Evolutionary conservation across 768 basidiomycete genomes (phyloP).

Genomic region (Amanita brunnescens): DNA sequence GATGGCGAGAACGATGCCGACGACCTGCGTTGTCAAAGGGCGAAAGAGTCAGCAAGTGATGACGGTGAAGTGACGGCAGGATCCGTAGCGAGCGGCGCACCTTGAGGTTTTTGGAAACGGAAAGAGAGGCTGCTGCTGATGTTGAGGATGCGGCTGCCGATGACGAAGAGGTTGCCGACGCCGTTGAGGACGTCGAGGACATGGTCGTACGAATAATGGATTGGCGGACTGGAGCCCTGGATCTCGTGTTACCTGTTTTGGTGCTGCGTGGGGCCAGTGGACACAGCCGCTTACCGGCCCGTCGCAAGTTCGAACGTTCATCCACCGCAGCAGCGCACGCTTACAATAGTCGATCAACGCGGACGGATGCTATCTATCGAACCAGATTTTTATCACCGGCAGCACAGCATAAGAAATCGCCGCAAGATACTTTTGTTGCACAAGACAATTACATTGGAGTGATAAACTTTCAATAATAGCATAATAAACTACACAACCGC

Average conservation of each 20-base stretch:
- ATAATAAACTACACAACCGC: too few species aligned
- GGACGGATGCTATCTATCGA: too few species aligned
- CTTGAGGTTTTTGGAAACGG: constrained; percentile 42
- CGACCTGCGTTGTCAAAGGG: constrained; percentile 34
- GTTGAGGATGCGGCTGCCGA: constrained; percentile 32
- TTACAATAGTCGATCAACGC: too few species aligned
- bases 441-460: too few species aligned
- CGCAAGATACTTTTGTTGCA: too few species aligned
- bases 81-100: constrained; percentile 21
- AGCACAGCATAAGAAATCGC: too few species aligned
- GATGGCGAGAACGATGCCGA: constrained; percentile 72
- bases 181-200: constrained; percentile 21
- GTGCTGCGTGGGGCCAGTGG: too few species aligned
- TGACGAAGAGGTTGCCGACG: constrained; percentile 25
- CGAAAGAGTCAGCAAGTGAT: neutral
- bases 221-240: neutral
- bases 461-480: too few species aligned
- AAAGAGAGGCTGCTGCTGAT: constrained; percentile 24
- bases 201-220: constrained; percentile 13
- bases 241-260: neutral
- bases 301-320: too few species aligned
- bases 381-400: too few species aligned
- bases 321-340: too few species aligned
- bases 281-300: too few species aligned
- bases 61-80: constrained; percentile 1